These are phyloP conservation scores for Boletellus sp. DNA, from an alignment of 1,284 basidiomycete genomes.

Conservation along the genomic window DNA sequence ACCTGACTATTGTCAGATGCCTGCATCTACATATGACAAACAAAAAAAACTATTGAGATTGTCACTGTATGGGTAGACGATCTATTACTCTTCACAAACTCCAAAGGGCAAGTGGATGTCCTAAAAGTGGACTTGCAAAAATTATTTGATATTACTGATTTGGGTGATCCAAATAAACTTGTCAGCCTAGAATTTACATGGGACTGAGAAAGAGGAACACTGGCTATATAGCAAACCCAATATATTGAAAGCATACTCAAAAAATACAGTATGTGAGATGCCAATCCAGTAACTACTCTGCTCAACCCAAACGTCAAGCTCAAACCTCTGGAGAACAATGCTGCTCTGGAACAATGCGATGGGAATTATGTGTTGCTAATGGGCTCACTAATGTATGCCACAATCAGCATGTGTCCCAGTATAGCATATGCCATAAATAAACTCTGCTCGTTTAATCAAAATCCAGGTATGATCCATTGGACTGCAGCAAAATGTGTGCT, in stretches of 20 bases:
- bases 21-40: constrained; percentile 3
- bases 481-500: background rate
- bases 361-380: background rate
- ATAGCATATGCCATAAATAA: background rate
- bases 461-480: background rate
- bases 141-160: constrained; percentile 1
- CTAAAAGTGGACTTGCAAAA: background rate
- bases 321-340: background rate
- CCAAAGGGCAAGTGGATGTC: background rate
- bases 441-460: background rate
- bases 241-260: constrained; percentile 2
- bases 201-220: background rate
- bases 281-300: background rate
- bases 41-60: background rate
- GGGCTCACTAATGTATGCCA: background rate
- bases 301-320: background rate
- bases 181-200: constrained; percentile 1
- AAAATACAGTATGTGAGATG: background rate
- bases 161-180: constrained; percentile 1
- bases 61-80: constrained; percentile 11
- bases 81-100: constrained; percentile 2
- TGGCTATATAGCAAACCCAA: constrained; percentile 1
- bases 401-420: background rate
- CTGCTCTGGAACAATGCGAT: too few relatives aligned
- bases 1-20: background rate